phyloP scores from a whole-genome alignment of 208 protist species.

The Sergeia podlipaevii region DNA sequence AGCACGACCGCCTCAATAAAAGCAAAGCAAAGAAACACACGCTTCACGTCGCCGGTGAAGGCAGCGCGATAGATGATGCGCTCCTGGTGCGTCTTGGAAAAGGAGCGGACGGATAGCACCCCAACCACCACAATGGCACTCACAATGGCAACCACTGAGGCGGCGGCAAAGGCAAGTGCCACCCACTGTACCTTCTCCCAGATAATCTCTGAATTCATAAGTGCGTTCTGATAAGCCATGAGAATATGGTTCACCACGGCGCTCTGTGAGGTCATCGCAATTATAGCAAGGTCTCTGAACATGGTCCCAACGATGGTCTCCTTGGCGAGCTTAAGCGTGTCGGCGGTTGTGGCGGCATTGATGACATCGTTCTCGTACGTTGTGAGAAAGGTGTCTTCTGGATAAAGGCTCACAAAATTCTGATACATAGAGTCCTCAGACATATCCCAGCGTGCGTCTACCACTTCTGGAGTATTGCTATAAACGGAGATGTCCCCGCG shows the following conservation, averaged over 20 bases:
- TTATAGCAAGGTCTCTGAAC: background rate
- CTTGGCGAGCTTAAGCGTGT: background rate
- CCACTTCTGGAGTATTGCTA: background rate
- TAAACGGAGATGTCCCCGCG: conserved; percentile 5
- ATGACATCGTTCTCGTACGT: conserved; percentile 4
- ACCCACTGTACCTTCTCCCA: background rate
- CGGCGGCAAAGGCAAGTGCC: background rate
- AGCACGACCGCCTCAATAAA: conserved; percentile 2
- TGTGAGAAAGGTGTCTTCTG: background rate
- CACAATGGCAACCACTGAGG: background rate
- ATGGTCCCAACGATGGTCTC: background rate
- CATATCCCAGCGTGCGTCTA: conserved; percentile 4
- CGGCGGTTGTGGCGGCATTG: background rate
- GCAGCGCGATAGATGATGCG: conserved; percentile 4
- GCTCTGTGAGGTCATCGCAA: background rate
- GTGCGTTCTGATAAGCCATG: background rate
- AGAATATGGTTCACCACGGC: background rate
- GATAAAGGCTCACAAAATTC: background rate
- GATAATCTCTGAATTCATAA: background rate
- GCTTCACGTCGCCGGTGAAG: conserved; percentile 1
- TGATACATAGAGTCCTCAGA: background rate
- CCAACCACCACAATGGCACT: conserved; percentile 2
- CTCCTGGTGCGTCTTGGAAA: conserved; percentile 9
- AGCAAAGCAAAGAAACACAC: conserved; percentile 1
- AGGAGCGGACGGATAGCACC: conserved; percentile 3